phyloP scores from a whole-genome alignment of 1,284 basidiomycete species.

The Tilletia setariae region DNA sequence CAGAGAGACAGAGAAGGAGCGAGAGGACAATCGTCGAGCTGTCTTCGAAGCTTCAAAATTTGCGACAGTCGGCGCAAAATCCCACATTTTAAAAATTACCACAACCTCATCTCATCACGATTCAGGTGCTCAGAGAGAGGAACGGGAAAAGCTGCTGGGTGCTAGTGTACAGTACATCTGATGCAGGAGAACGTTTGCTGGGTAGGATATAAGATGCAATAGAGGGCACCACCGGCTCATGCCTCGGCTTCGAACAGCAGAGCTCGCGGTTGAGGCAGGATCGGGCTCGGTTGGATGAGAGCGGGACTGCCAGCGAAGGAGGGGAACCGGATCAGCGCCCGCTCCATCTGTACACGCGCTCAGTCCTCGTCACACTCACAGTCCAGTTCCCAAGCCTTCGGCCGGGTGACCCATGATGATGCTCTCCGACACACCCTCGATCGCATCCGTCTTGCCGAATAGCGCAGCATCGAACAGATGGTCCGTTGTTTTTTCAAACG shows the following conservation, averaged over 20 bases:
- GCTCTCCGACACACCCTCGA: constrained; percentile 95
- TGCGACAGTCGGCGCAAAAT: no score
- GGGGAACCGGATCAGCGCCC: background rate
- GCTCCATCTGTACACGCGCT: background rate
- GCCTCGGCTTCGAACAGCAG: constrained; percentile 12
- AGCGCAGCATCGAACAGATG: constrained; percentile 97
- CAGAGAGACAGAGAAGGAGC: no score
- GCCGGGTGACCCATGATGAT: constrained; percentile 99
- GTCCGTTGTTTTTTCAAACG: constrained; percentile 99
- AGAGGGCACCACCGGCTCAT: background rate
- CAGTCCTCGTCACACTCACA: constrained; percentile 50
- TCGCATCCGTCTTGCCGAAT: constrained; percentile 89
- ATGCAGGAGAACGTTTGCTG: background rate
- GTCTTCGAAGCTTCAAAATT: no score
- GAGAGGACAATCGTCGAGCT: no score
- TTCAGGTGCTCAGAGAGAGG: no score
- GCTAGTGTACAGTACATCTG: no score
- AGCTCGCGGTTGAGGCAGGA: background rate
- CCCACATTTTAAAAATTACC: no score
- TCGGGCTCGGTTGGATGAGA: background rate
- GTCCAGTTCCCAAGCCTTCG: constrained; percentile 87
- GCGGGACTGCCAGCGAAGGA: background rate
- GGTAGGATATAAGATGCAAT: background rate
- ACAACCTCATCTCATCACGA: no score
- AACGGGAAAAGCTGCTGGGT: no score